Evolutionary conservation across 495 filamentous ascomycete genomes (phyloP), one percentile per base, ranked within the genome.

Genomic region (Bathelium albidoporum): DNA sequence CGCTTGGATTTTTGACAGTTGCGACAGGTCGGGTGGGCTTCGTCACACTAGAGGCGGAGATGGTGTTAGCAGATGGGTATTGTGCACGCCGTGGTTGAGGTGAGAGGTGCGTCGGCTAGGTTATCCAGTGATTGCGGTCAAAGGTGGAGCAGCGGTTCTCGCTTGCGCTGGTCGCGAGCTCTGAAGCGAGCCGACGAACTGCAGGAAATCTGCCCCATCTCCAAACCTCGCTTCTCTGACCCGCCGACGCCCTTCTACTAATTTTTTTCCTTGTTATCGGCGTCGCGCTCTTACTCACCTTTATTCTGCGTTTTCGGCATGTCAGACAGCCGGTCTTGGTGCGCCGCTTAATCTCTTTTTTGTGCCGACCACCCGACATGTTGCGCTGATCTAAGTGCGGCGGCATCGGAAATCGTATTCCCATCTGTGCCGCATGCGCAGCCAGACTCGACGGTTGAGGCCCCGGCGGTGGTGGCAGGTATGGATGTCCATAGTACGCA

Each of bases 1-100:
- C 94, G 89, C 75, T 97, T 97, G 71, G 91, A 96, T 76, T 97
- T 98, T 72, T 92, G 88, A 77, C 94, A 98, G 75, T 98, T 98
- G 71, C 92, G 87, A 80, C 94, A 98, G 58, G 87, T 83, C 9
- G 94, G 94, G 77, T 97, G 92, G 31, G 83, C 85, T 80, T 98
- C 94, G 82, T 98, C 94, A 79, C 94, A 98, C 94, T 98, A 70
- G 24, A 39, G 29, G 20, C 58, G 64, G 52, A 9, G 28, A 26
- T n/a, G 12, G 20, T 16, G 43, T 34, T 36, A 28, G 49, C 44
- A 49, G 12, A 5, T 26, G 34, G 49, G 3, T 29, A 20, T 26
- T 55, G 20, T 49, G 1, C 5, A 18, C 5, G n/a, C 22, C 11
- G 44, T 55, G 49, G 49, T 55, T 9, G 20, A 11, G 49, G 49